Conservation (phyloP, 208 protist genomes). For the Blastocrithidia nonstop region DNA sequence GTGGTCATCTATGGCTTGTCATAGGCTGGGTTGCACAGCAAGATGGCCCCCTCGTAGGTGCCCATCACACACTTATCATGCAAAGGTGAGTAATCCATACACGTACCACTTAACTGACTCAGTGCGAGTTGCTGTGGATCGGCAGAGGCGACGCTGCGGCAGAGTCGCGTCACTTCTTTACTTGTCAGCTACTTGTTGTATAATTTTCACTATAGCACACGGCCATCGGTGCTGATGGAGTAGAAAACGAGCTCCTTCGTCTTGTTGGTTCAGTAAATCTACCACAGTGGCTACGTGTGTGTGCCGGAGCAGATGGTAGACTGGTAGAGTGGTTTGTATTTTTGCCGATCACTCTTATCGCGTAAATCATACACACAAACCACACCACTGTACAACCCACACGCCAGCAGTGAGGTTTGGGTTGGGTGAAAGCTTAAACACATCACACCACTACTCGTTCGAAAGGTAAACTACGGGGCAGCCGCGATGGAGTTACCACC, state of each 20-base stretch:
- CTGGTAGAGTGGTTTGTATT: slow-evolving; percentile 73
- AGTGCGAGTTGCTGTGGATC: slow-evolving; percentile 77
- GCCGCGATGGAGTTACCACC: slow-evolving; percentile 33
- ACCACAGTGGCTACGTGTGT: slow-evolving; percentile 96
- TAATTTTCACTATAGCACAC: slow-evolving; percentile 90
- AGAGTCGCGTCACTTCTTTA: slow-evolving; percentile 85
- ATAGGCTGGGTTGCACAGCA: slow-evolving; percentile 93
- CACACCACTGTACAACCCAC: slow-evolving; percentile 93
- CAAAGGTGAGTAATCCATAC: slow-evolving; percentile 90
- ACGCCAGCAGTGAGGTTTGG: slow-evolving; percentile 81
- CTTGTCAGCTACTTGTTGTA: slow-evolving; percentile 91
- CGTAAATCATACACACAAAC: slow-evolving; percentile 91
- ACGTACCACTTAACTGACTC: slow-evolving; percentile 88
- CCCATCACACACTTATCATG: slow-evolving; percentile 89
- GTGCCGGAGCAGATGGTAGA: slow-evolving; percentile 90
- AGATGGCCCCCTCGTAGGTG: slow-evolving; percentile 91
- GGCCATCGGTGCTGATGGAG: slow-evolving; percentile 92
- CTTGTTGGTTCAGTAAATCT: slow-evolving; percentile 69
- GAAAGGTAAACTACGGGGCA: slow-evolving; percentile 88
- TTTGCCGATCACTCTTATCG: slow-evolving; percentile 24
- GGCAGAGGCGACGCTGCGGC: slow-evolving; percentile 37
- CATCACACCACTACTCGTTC: slow-evolving; percentile 88
- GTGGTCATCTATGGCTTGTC: slow-evolving; percentile 89
- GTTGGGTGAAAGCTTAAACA: slow-evolving; percentile 92
- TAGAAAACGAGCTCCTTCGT: slow-evolving; percentile 82